Evolutionary conservation across 2,329 filamentous ascomycete species (phyloP).

Genomic region (Colletotrichum aenigma): DNA sequence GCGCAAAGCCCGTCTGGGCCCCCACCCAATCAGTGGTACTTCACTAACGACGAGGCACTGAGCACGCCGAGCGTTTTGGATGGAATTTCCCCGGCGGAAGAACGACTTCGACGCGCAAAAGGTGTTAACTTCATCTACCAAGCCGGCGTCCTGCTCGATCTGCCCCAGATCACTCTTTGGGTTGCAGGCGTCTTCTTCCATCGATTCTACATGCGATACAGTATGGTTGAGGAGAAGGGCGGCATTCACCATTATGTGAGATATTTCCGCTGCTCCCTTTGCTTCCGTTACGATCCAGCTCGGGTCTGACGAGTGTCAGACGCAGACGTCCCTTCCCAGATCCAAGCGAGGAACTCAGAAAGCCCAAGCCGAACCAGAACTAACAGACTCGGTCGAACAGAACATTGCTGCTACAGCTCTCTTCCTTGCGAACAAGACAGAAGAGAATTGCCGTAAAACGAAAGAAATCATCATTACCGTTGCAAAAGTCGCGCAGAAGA

Average conservation of each 20-base stretch:
- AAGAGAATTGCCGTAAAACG: slow-evolving; percentile 96
- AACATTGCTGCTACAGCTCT: slow-evolving; percentile 88
- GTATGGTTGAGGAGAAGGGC: slow-evolving; percentile 74
- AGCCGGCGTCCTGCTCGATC: slow-evolving; percentile 87
- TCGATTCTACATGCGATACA: slow-evolving; percentile 91
- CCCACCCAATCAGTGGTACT: slow-evolving; percentile 78
- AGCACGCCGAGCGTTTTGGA: slow-evolving; percentile 86
- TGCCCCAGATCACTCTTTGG: slow-evolving; percentile 90
- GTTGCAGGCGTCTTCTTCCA: slow-evolving; percentile 96
- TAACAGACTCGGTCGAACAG: slow-evolving; percentile 40
- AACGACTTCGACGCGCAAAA: slow-evolving; percentile 82
- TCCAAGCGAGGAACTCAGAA: slow-evolving; percentile 15
- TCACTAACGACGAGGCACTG: slow-evolving; percentile 80
- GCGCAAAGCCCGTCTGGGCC: slow-evolving; percentile 27
- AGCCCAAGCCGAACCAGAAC: slow-evolving; percentile 1
- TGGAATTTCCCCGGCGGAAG: slow-evolving; percentile 77
- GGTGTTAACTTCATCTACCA: slow-evolving; percentile 97
- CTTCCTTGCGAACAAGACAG: slow-evolving; percentile 95
- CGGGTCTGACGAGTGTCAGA: slow-evolving; percentile 15
- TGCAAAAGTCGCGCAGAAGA: slow-evolving; percentile 93
- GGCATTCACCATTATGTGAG: slow-evolving; percentile 90
- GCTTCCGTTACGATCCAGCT: not conserved
- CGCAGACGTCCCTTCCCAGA: not conserved
- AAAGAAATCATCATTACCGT: slow-evolving; percentile 93
- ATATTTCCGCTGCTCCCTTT: slow-evolving; percentile 20